Evolutionary conservation across 2,329 filamentous ascomycete species (phyloP).

Genomic region (Cryphonectria parasitica): DNA sequence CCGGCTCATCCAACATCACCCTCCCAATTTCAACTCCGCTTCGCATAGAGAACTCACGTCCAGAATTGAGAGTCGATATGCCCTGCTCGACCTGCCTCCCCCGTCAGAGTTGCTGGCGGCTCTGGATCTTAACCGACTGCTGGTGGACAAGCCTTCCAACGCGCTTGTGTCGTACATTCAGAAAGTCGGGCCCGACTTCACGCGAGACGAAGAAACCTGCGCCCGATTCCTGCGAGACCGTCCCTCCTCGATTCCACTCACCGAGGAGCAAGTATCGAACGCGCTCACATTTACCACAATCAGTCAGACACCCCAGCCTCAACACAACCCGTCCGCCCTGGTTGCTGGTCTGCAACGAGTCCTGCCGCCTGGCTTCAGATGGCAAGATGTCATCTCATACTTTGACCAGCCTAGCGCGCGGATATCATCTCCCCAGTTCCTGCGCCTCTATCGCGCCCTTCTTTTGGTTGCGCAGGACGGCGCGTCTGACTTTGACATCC

Average conservation of each 20-base stretch:
- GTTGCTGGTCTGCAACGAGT: conserved; percentile 67
- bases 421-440: conserved; percentile 78
- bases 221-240: conserved; percentile 56
- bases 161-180: conserved; percentile 71
- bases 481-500: conserved; percentile 72
- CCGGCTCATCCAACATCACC: conserved; percentile 83
- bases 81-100: conserved; percentile 64
- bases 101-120: conserved; percentile 68
- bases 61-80: conserved; percentile 71
- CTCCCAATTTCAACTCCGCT: conserved; percentile 80
- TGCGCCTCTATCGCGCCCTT: conserved; percentile 79
- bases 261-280: conserved; percentile 80
- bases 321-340: conserved; percentile 57
- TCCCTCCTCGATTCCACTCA: conserved; percentile 63
- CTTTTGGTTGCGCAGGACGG: conserved; percentile 69
- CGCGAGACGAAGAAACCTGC: conserved; percentile 73
- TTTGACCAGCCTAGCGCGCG: conserved; percentile 82
- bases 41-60: conserved; percentile 71
- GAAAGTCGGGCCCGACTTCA: conserved; percentile 73
- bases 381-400: conserved; percentile 73
- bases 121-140: conserved; percentile 68
- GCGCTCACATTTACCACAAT: conserved; percentile 71
- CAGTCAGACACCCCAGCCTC: conserved; percentile 56
- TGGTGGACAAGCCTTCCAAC: conserved; percentile 62
- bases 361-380: conserved; percentile 66